phyloP scores from a whole-genome alignment of 139 green algal genomes.

The Edaphochlamys debaryana region DNA sequence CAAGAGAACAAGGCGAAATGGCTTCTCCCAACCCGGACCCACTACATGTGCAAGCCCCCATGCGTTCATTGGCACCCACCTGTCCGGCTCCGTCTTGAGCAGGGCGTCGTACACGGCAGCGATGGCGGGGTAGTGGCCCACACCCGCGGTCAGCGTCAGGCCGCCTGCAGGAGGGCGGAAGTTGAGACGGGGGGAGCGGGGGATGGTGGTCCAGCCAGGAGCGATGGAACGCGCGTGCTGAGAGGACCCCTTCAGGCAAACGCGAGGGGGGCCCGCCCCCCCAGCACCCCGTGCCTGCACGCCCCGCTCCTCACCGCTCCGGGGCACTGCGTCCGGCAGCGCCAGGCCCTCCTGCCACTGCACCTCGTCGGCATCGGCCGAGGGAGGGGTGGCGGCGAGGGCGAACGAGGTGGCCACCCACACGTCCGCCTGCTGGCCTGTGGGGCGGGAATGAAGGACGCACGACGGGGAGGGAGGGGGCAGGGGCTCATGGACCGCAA shows the following conservation, averaged over 20 bases:
- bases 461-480: neutral
- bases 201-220: neutral
- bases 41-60: neutral
- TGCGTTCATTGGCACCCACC: neutral
- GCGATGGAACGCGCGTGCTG: neutral
- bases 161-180: constrained; percentile 16
- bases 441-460: neutral
- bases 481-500: neutral
- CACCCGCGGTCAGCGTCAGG: constrained; percentile 51
- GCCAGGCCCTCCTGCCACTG: constrained; percentile 53
- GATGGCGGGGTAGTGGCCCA: constrained; percentile 55
- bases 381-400: constrained; percentile 26
- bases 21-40: neutral
- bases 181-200: neutral
- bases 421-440: constrained; percentile 53
- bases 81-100: neutral
- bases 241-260: too few species aligned
- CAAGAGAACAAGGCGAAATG: neutral
- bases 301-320: constrained; percentile 44
- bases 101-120: constrained; percentile 3
- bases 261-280: neutral
- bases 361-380: neutral
- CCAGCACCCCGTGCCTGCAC: too few species aligned
- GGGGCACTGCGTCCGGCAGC: constrained; percentile 59
- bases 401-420: constrained; percentile 64